Conservation (phyloP, 768 basidiomycete genomes). For the Boletus eberwhitei region DNA sequence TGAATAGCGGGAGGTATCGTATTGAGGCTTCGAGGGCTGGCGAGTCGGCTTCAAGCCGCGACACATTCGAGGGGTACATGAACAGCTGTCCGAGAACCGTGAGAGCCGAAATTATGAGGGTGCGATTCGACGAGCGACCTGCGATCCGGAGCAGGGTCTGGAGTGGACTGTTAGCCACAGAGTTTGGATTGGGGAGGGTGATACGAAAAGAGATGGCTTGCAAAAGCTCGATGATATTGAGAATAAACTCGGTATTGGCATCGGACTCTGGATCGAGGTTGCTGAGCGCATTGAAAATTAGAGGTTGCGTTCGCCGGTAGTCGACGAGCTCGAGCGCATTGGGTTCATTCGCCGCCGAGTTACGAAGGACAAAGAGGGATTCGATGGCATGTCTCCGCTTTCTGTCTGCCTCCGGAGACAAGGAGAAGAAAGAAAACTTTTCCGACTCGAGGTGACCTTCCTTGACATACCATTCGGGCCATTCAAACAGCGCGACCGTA, state of each 20-base stretch:
- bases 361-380: constrained; percentile 83
- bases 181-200: constrained; percentile 35
- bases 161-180: constrained; percentile 49
- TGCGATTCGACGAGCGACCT: constrained; percentile 62
- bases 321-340: constrained; percentile 60
- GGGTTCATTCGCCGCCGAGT: constrained; percentile 66
- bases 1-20: constrained; percentile 68
- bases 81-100: constrained; percentile 59
- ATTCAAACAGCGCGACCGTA: constrained; percentile 79
- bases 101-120: constrained; percentile 67
- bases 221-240: constrained; percentile 69
- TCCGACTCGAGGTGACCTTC: constrained; percentile 54
- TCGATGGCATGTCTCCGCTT: constrained; percentile 79
- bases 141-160: constrained; percentile 54
- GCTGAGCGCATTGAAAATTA: constrained; percentile 64
- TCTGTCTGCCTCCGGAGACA: constrained; percentile 45
- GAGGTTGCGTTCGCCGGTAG: constrained; percentile 58
- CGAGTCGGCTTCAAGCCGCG: constrained; percentile 52
- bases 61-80: constrained; percentile 55
- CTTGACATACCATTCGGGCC: constrained; percentile 80
- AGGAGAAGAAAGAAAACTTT: constrained; percentile 50
- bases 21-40: constrained; percentile 61
- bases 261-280: constrained; percentile 61
- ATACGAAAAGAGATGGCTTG: constrained; percentile 54
- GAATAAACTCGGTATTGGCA: constrained; percentile 66